A percentile compares a stretch with the other conserved stretches of the same genome.
These are phyloP conservation scores for Iris pallida DNA, from an alignment of 116 monocot species.

Conservation along the genomic window DNA sequence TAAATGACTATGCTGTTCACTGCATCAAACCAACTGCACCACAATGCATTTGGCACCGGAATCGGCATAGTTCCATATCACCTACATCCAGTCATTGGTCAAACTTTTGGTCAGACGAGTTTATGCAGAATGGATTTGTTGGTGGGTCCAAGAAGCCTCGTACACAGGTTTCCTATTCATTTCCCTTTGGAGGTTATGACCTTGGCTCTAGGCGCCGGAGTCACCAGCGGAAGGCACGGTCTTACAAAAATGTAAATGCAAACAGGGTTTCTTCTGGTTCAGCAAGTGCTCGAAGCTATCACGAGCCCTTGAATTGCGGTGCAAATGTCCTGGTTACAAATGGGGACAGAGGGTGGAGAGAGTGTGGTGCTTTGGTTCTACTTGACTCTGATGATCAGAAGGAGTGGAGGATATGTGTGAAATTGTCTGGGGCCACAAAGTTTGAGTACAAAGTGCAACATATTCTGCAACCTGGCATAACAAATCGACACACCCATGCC, in stretches of 20 bases:
- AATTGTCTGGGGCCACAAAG: slow-evolving; percentile 53
- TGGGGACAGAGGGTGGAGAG: slow-evolving; percentile 84
- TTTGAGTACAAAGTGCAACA: slow-evolving; percentile 64
- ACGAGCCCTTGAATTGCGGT: slow-evolving; percentile 39
- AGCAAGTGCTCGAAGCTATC: slow-evolving; percentile 17
- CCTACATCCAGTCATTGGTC: slow-evolving; percentile 33
- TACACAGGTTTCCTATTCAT: slow-evolving; percentile 66
- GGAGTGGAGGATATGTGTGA: slow-evolving; percentile 60
- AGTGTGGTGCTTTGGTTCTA: slow-evolving; percentile 48
- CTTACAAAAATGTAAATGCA: slow-evolving; percentile 30
- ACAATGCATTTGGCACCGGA: slow-evolving; percentile 32
- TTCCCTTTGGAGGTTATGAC: slow-evolving; percentile 28
- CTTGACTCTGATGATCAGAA: slow-evolving; percentile 63
- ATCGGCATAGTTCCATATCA: slow-evolving; percentile 29
- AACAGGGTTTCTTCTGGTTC: slow-evolving; percentile 18
- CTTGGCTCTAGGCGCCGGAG: slow-evolving; percentile 34
- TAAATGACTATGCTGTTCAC: slow-evolving; percentile 16
- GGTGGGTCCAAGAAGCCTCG: slow-evolving; percentile 59
- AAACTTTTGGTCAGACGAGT: slow-evolving; percentile 40
- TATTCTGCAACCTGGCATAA: slow-evolving; percentile 73
- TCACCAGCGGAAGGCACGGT: slow-evolving; percentile 30
- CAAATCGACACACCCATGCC: slow-evolving; percentile 92
- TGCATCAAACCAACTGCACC: slow-evolving; percentile 29
- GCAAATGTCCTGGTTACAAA: slow-evolving; percentile 77
- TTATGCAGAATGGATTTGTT: slow-evolving; percentile 38